Conservation (phyloP, 2,329 filamentous ascomycete genomes). For the Pseudocercospora ulei region DNA sequence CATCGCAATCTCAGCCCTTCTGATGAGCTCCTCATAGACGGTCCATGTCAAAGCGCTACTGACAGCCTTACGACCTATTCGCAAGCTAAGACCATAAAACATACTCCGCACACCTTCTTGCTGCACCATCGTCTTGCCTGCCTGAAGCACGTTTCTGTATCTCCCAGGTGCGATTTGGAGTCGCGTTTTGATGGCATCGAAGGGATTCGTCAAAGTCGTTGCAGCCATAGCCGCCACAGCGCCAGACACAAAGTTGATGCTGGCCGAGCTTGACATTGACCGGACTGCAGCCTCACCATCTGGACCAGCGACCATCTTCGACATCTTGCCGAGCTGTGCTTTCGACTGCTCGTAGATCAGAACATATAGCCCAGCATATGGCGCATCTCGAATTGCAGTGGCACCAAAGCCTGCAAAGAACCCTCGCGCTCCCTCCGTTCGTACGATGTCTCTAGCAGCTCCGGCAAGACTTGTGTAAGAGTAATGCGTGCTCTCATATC, state of each 20-base stretch:
- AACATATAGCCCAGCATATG: constrained; percentile 90
- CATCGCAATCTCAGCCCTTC: constrained; percentile 52
- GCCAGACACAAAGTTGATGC: constrained; percentile 78
- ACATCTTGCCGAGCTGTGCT: constrained; percentile 45
- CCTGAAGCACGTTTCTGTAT: constrained; percentile 75
- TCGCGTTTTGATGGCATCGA: constrained; percentile 91
- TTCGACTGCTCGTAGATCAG: constrained; percentile 85
- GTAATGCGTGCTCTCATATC: constrained; percentile 84
- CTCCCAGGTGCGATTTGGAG: constrained; percentile 77
- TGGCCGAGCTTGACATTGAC: constrained; percentile 43
- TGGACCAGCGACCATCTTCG: constrained; percentile 22
- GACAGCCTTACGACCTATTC: constrained; percentile 83
- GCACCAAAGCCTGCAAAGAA: constrained; percentile 93
- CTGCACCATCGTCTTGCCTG: constrained; percentile 63
- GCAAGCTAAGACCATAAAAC: constrained; percentile 73
- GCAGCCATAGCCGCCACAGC: constrained; percentile 70
- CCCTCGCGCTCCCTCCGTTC: constrained; percentile 62
- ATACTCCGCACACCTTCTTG: constrained; percentile 74
- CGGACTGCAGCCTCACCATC: constrained; percentile 14
- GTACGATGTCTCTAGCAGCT: constrained; percentile 65
- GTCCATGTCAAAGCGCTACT: constrained; percentile 97
- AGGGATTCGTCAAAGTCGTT: constrained; percentile 86
- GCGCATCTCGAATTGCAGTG: constrained; percentile 86
- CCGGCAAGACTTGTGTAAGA: constrained; percentile 64
- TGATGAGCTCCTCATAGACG: constrained; percentile 84